Evolutionary conservation across 73 alveolate species (phyloP).

Genomic region (Tetrahymena elliotti): DNA sequence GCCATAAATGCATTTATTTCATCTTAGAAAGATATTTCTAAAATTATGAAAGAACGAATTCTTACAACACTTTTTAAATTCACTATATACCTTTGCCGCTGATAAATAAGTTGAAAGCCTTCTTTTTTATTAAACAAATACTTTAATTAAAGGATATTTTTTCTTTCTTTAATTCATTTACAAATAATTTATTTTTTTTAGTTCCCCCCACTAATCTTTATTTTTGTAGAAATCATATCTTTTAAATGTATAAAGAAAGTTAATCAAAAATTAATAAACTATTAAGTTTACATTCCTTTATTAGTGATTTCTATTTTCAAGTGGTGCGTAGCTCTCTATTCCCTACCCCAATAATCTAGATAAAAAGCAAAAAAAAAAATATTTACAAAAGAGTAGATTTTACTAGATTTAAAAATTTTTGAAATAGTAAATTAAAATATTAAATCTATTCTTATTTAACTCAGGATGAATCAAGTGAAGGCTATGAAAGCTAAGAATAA

Average conservation of each 20-base stretch:
- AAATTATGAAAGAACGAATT: not conserved
- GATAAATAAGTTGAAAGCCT: not conserved
- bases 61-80: not conserved
- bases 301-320: not conserved
- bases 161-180: not conserved
- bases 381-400: not conserved
- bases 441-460: not conserved
- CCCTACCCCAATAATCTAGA: not conserved
- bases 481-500: not conserved
- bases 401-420: not conserved
- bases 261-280: not conserved
- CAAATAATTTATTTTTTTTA: not conserved
- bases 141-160: not conserved
- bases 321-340: not conserved
- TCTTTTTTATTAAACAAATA: not conserved
- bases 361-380: too few species aligned
- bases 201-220: not conserved
- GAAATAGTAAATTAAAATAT: not conserved
- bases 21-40: too few species aligned
- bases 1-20: not conserved
- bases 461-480: slow-evolving; percentile 1
- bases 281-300: not conserved
- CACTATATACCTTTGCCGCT: not conserved
- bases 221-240: not conserved
- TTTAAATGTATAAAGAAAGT: not conserved